These are phyloP conservation scores for Lactarius pseudohatsudake DNA, from an alignment of 768 basidiomycete genomes.

Conservation along the genomic window DNA sequence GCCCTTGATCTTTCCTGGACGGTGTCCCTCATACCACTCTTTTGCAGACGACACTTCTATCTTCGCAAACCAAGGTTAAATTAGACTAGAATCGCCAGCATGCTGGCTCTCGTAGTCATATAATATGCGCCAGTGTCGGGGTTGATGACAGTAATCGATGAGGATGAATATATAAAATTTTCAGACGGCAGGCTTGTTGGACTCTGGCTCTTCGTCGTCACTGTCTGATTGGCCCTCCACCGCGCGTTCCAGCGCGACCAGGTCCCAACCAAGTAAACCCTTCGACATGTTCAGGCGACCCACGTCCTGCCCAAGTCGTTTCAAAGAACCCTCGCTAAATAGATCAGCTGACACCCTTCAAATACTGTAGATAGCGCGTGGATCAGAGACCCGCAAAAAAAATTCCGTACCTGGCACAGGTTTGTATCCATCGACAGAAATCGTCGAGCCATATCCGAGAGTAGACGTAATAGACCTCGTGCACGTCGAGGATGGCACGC, in stretches of 20 bases:
- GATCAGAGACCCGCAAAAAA: background rate
- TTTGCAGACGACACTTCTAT: slow-evolving; percentile 52
- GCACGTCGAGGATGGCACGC: slow-evolving; percentile 73
- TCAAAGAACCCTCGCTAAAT: slow-evolving; percentile 56
- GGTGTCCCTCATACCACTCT: background rate
- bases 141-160: background rate
- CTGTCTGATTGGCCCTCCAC: slow-evolving; percentile 58
- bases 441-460: slow-evolving; percentile 86
- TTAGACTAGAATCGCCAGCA: slow-evolving; percentile 36
- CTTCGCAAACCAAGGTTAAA: slow-evolving; percentile 56
- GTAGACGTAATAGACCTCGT: slow-evolving; percentile 87
- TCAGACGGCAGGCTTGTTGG: slow-evolving; percentile 8
- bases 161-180: background rate
- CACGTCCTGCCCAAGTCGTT: slow-evolving; percentile 47
- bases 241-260: slow-evolving; percentile 64
- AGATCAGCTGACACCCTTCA: background rate
- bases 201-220: slow-evolving; percentile 47
- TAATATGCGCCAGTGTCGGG: background rate
- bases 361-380: background rate
- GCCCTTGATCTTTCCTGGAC: slow-evolving; percentile 7
- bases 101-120: slow-evolving; percentile 5
- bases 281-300: slow-evolving; percentile 49
- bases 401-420: slow-evolving; percentile 57
- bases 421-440: slow-evolving; percentile 78
- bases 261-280: slow-evolving; percentile 61